These are phyloP conservation scores for Arthroderma sp. DNA, from an alignment of 2,329 filamentous ascomycete species.

Conservation along the genomic window DNA sequence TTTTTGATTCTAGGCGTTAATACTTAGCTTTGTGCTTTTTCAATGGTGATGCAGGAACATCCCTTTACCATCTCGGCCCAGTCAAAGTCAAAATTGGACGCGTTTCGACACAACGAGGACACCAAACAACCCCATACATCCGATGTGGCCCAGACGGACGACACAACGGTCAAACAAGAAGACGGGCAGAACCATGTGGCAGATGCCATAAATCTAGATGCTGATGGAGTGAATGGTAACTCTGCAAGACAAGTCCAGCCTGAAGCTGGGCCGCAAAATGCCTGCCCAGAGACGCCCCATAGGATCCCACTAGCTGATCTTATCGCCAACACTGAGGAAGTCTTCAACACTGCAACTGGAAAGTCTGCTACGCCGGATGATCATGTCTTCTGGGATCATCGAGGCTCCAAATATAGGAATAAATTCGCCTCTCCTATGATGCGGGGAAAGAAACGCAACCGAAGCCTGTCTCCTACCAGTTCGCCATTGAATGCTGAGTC, in stretches of 20 bases:
- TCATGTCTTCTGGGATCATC: conserved; percentile 46
- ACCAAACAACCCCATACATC: neutral
- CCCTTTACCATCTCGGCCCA: conserved; percentile 10
- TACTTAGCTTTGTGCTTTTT: too few relatives aligned
- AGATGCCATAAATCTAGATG: neutral
- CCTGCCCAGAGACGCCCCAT: conserved; percentile 46
- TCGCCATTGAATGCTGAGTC: conserved; percentile 42
- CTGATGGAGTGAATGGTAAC: conserved; percentile 3
- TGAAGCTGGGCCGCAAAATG: conserved; percentile 20
- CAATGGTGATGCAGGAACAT: conserved; percentile 3
- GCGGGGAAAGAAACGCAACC: conserved; percentile 50
- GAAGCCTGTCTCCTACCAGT: conserved; percentile 59
- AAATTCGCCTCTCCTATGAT: conserved; percentile 35
- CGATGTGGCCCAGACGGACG: neutral
- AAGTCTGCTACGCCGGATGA: conserved; percentile 46
- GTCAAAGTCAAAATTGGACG: conserved; percentile 29
- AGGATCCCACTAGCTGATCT: conserved; percentile 47
- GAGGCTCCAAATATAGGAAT: conserved; percentile 30
- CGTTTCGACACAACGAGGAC: conserved; percentile 14
- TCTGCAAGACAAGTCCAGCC: conserved; percentile 2
- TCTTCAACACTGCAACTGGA: conserved; percentile 31
- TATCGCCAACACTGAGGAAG: conserved; percentile 48
- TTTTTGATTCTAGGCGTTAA: too few relatives aligned
- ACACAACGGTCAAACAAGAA: neutral
- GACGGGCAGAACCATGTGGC: neutral